Evolutionary conservation across 2,329 filamentous ascomycete species (phyloP), one percentile per base, ranked within the genome.

Genomic region (Dactylonectria estremocensis): DNA sequence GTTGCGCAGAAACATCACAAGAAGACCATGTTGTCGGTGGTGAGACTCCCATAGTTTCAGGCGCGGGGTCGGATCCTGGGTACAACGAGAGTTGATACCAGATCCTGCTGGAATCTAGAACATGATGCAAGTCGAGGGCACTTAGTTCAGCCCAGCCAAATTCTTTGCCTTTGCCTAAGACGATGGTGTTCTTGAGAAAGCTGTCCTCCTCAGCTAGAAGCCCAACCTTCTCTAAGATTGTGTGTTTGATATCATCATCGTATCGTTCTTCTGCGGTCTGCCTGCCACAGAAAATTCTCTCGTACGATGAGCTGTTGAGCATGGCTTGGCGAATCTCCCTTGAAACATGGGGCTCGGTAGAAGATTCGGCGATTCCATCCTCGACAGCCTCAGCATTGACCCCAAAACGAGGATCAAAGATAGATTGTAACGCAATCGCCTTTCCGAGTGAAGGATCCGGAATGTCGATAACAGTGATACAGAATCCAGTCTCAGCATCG

Each of bases 321-420:
- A 98, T 89, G 1, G 95, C 94, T 64, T 91, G 91, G 76, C 93
- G 90, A 92, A 97, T 97, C 78, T 98, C 95, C 43, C 93, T 91
- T 14, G 95, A 79, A 10, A 98, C 92, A 0, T 95, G 97, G 65
- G 91, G 92, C 16, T 93, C 93, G 1, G 90, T 90, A 0, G 91
- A 75, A 1, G 88, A 83, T 2, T 97, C 88, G n/a, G 93, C 88
- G 1, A 99, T 89, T 10, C 96, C 96, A 73, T 99, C 96, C 69
- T 95, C 92, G 77, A 95, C 97, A 95, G 99, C 98, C 83, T 99
- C 96, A 0, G 92, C 88, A 74, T 98, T 98, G 83, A 99, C 98
- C 57, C 96, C 96, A 22, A 92, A 85, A n/a, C 86, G 89, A 75
- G 98, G 96, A 73, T 99, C 95, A 75, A 99, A 99, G 40, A 98